Evolutionary conservation across 441 rosid genomes (phyloP), one percentile per base, ranked within the genome.

Genomic region (Brassica balearica): DNA sequence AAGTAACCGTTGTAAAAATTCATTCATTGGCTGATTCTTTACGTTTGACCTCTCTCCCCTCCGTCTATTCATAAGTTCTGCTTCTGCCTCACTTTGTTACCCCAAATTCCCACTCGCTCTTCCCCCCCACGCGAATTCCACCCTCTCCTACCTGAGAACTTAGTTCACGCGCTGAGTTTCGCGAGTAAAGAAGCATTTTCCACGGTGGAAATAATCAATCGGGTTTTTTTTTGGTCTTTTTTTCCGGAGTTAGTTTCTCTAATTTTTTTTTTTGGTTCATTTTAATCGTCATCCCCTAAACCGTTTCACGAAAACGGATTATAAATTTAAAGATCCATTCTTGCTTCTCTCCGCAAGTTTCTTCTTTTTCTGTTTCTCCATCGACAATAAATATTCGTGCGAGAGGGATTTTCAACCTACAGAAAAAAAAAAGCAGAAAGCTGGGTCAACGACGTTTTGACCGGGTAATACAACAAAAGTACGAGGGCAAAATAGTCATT

Each of bases 381-480:
- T 51, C 15, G 72, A 10, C 11, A 32, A 27, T 22, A 60, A 11
- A 23, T 60, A 60, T 23, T 23, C 65, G 34, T 60, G 15, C 65
- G 65, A 23, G 65, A 60, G 65, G 65, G 34, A 29, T 55, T 10
- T 20, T 27, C 20, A 72, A 65, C 55, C 65, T 17, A 74, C 69
- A 65, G 22, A 10, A 59, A 22, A 10, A 59, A 22, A 34, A 65
- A 65, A 20, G 46, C 53, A 6, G 46, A 41, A 56, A 10, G 14
- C 22, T 56, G 63, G 73, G 83, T 80, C 83, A 76, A 76, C 83
- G 83, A 22, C 6, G 62, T 9, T 75, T 80, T 76, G 80, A 76
- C 80, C 70, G 66, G 76, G 0, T 23, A 71, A 46, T 75, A 66
- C 55, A 41, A 76, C 65, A 71, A 66, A 65, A 56, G 20, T 9